These are phyloP conservation scores for Ricinus communis DNA, from an alignment of 345 rosid genomes.

Conservation along the genomic window DNA sequence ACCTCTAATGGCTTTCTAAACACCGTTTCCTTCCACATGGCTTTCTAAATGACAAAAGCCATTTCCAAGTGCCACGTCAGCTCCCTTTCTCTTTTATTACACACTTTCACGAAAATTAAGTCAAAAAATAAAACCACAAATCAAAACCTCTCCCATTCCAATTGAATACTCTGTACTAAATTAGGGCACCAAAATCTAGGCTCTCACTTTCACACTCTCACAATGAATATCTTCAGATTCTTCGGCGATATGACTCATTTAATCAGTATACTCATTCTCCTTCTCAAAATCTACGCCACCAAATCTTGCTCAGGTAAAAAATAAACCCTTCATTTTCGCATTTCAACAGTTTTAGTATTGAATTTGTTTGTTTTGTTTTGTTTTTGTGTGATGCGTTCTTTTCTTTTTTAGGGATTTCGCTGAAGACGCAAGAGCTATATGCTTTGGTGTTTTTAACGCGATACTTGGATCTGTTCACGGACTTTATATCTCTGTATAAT, in stretches of 20 bases:
- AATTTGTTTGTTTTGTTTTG: not conserved
- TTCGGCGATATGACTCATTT: constrained; percentile 96
- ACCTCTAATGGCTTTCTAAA: too few relatives aligned
- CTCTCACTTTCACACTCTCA: not conserved
- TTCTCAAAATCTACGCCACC: constrained; percentile 96
- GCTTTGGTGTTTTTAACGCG: constrained; percentile 83
- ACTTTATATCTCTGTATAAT: constrained; percentile 75
- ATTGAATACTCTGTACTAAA: not conserved
- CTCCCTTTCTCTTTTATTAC: not conserved
- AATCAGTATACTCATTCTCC: constrained; percentile 79
- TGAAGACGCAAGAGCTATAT: constrained; percentile 91
- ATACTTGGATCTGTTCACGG: constrained; percentile 83
- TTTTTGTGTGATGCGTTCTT: too few relatives aligned
- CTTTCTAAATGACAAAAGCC: constrained; percentile 18
- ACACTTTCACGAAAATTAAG: not conserved
- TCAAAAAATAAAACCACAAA: not conserved
- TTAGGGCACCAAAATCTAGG: not conserved
- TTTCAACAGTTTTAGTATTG: not conserved
- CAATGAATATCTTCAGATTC: constrained; percentile 93
- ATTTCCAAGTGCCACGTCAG: constrained; percentile 37
- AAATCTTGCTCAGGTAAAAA: constrained; percentile 80
- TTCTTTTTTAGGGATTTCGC: constrained; percentile 70
- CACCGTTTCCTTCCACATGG: not conserved
- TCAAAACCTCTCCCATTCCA: not conserved
- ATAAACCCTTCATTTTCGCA: not conserved